Base-by-base conservation (phyloP, 345 rosid species). In the Melastoma malabathricum region DNA sequence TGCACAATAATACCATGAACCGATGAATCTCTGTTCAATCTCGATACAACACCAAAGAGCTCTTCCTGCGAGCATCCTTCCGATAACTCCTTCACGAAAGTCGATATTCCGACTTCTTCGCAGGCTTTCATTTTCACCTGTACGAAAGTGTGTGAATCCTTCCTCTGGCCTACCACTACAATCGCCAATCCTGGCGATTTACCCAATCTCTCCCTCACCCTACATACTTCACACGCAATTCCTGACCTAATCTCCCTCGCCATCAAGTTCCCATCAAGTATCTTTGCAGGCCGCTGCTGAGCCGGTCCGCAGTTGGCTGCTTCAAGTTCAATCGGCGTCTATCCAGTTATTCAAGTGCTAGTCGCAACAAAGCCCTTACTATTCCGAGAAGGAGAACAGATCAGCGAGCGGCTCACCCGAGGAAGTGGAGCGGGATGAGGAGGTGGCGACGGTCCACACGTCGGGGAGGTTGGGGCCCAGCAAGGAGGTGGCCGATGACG, bases 1-100 rank as follows among this genome's bases (percentile, higher is more conserved):
- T 64, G 69, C 47, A 64, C 73, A 15, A 64, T 43, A 56, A 69
- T 69, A 53, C 69, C 73, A 64, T 64, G 62, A 43, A 69, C 63
- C 13, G 56, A 44, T 16, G 65, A 62, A 52, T 68, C 47, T 14
- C 47, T 16, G 22, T 69, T 64, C 38, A 64, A 64, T 18, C 56
- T 31, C 10, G 66, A 64, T 18, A 64, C 46, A 41, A 51, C 34
- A 0, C 17, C 25, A 15, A 69, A 23, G 47, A 69, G 53, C 49
- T 64, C 54, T 12, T 64, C 59, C 47, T 64, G 69, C n/a, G 56
- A 16, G 29, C 63, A 69, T 23, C 57, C 53, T 49, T 64, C 47
- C 3, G 73, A 60, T 1, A 64, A 43, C 31, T 52, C 34, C 27
- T 47, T 27, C 20, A 47, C 44, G 19, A 38, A 49, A 48, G 69